phyloP scores from a whole-genome alignment of 1,139 yeast species.

The Nadsonia starkeyi-henricii region DNA sequence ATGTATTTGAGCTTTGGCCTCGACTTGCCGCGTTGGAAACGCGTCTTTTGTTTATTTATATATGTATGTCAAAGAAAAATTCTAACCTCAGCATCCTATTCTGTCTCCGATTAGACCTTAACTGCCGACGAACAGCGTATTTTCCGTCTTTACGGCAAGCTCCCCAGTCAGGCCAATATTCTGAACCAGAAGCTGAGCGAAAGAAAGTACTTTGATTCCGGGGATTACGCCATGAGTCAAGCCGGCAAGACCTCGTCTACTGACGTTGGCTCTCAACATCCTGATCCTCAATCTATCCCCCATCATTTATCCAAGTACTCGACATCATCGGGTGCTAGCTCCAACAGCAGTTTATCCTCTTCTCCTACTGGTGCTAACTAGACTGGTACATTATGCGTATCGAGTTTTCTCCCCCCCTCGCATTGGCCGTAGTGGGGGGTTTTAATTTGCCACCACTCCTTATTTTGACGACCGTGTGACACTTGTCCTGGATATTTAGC shows the following conservation, averaged over 20 bases:
- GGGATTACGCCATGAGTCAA: constrained; percentile 91
- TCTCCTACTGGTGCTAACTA: not conserved
- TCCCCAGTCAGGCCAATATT: constrained; percentile 77
- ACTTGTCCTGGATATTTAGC: too few relatives aligned
- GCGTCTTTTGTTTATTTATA: too few relatives aligned
- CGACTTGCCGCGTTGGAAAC: too few relatives aligned
- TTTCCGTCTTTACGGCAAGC: constrained; percentile 71
- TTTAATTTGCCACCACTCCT: too few relatives aligned
- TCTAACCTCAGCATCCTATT: too few relatives aligned
- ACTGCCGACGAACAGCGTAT: constrained; percentile 30
- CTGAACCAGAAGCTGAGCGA: constrained; percentile 60
- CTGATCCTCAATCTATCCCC: constrained; percentile 23
- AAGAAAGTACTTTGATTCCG: constrained; percentile 89
- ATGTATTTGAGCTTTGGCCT: too few relatives aligned
- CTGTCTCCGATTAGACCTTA: constrained; percentile 5
- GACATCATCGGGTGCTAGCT: not conserved
- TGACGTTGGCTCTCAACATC: constrained; percentile 29
- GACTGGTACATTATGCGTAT: not conserved
- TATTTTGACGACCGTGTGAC: too few relatives aligned
- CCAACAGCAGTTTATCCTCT: not conserved
- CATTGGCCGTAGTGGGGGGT: too few relatives aligned
- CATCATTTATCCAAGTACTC: not conserved
- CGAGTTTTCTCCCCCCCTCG: too few relatives aligned
- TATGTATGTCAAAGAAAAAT: too few relatives aligned
- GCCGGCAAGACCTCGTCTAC: constrained; percentile 29